Conservation (phyloP, 148 eudicot species). For the Nyssa sinensis region DNA sequence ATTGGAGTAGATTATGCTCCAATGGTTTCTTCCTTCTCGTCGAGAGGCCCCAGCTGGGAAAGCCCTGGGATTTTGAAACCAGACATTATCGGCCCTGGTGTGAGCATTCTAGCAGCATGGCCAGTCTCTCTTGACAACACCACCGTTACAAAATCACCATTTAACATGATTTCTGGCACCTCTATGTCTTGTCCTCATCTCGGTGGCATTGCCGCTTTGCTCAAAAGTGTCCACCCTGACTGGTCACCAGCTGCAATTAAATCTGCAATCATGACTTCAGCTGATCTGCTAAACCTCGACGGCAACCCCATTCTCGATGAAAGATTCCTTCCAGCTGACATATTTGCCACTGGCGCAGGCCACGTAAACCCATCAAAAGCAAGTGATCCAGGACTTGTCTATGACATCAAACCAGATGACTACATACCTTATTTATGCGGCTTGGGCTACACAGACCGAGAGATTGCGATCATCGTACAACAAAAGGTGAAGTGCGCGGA, state of each 20-base stretch:
- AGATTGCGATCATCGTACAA: slow-evolving; percentile 14
- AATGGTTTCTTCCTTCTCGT: slow-evolving; percentile 30
- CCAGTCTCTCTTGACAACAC: slow-evolving; percentile 24
- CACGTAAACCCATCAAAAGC: slow-evolving; percentile 41
- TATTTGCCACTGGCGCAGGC: slow-evolving; percentile 34
- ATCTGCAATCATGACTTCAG: slow-evolving; percentile 43
- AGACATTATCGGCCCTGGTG: slow-evolving; percentile 43
- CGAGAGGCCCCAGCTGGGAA: slow-evolving; percentile 34
- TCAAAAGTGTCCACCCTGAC: slow-evolving; percentile 39
- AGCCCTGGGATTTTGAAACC: slow-evolving; percentile 40
- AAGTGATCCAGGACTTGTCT: slow-evolving; percentile 37
- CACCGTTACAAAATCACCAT: slow-evolving; percentile 18
- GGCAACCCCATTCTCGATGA: slow-evolving; percentile 24
- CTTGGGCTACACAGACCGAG: slow-evolving; percentile 23
- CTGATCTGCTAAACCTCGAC: slow-evolving; percentile 23
- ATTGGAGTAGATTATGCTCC: slow-evolving; percentile 37
- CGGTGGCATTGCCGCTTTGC: slow-evolving; percentile 37
- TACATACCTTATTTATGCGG: slow-evolving; percentile 38
- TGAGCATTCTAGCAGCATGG: slow-evolving; percentile 40
- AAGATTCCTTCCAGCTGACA: slow-evolving; percentile 11
- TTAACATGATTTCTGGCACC: slow-evolving; percentile 37
- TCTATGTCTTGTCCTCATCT: slow-evolving; percentile 50
- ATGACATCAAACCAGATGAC: slow-evolving; percentile 32
- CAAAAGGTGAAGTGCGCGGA: slow-evolving; percentile 13
- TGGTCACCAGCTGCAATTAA: slow-evolving; percentile 52